Evolutionary conservation across 1,284 basidiomycete genomes (phyloP).

Genomic region (Rhodotorula sp.): DNA sequence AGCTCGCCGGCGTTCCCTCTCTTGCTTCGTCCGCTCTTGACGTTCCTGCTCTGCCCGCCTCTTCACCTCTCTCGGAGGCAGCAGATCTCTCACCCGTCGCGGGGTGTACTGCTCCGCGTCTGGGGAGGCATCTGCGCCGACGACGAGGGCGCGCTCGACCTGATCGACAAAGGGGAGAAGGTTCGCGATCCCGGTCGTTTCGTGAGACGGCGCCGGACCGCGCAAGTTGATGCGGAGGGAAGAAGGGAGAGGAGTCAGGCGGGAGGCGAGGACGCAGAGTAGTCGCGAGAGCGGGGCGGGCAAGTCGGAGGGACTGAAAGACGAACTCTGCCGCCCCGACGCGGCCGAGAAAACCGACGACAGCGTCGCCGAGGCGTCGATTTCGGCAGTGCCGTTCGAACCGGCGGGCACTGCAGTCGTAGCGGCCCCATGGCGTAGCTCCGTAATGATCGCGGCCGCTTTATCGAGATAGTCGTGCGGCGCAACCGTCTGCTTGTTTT

Average conservation of each 20-base stretch:
- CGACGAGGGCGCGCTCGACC: conserved; percentile 6
- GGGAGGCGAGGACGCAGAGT: background rate
- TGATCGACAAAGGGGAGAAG: conserved; percentile 1
- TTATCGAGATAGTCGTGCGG: background rate
- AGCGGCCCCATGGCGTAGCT: background rate
- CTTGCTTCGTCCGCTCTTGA: background rate
- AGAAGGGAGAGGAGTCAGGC: background rate
- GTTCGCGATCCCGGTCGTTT: background rate
- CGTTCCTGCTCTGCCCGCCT: background rate
- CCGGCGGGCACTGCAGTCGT: too few species aligned
- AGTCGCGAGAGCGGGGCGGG: background rate
- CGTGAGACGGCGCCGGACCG: background rate
- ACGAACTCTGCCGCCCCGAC: too few species aligned
- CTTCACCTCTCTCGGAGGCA: background rate
- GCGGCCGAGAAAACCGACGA: background rate
- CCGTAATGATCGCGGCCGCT: background rate
- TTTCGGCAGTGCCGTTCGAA: background rate
- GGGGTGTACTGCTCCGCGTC: background rate
- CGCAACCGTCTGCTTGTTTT: too few species aligned
- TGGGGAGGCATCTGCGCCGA: too few species aligned
- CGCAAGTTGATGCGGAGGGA: background rate
- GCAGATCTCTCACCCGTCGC: background rate
- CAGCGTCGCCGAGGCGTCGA: background rate
- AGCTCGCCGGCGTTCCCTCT: background rate
- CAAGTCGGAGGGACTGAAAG: background rate